phyloP scores from a whole-genome alignment of 441 rosid genomes.

The Arabidopsis lyrata region DNA sequence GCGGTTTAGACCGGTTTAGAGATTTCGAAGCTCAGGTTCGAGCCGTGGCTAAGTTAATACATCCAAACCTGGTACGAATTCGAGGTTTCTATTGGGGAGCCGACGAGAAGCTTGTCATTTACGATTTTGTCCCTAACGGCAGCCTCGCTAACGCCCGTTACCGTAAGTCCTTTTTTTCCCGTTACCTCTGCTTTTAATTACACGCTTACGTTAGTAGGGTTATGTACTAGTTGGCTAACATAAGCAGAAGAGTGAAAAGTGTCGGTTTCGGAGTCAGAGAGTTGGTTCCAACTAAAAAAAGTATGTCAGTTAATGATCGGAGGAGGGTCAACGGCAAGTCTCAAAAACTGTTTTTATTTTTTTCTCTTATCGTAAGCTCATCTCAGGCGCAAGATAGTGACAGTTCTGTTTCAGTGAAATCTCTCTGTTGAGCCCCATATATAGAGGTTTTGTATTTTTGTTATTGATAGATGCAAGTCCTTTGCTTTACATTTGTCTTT shows the following conservation, averaged over 20 bases:
- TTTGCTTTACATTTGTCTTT: conserved; percentile 36
- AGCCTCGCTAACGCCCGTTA: conserved; percentile 90
- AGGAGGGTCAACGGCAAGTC: conserved; percentile 54
- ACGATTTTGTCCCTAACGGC: conserved; percentile 90
- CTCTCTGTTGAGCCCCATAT: conserved; percentile 32
- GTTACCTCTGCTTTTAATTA: not conserved
- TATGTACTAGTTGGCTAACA: conserved; percentile 15
- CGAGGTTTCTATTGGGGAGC: conserved; percentile 91
- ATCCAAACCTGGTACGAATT: conserved; percentile 82
- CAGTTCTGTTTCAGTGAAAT: conserved; percentile 24
- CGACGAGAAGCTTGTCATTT: conserved; percentile 86
- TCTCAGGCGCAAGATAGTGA: conserved; percentile 50
- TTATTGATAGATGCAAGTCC: conserved; percentile 31
- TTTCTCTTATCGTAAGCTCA: conserved; percentile 41
- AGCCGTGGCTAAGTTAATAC: conserved; percentile 73
- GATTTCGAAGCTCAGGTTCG: conserved; percentile 84
- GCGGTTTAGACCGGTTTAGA: conserved; percentile 74
- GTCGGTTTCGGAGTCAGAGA: conserved; percentile 57
- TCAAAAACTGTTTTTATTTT: conserved; percentile 7
- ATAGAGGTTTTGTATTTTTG: conserved; percentile 37
- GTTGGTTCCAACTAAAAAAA: conserved; percentile 51
- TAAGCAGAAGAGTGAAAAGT: conserved; percentile 33
- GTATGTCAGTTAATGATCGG: conserved; percentile 59
- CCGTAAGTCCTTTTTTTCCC: conserved; percentile 53
- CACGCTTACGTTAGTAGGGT: conserved; percentile 44